Base-by-base conservation (phyloP, 2,329 filamentous ascomycete species). In the Keithomyces neogunnii region DNA sequence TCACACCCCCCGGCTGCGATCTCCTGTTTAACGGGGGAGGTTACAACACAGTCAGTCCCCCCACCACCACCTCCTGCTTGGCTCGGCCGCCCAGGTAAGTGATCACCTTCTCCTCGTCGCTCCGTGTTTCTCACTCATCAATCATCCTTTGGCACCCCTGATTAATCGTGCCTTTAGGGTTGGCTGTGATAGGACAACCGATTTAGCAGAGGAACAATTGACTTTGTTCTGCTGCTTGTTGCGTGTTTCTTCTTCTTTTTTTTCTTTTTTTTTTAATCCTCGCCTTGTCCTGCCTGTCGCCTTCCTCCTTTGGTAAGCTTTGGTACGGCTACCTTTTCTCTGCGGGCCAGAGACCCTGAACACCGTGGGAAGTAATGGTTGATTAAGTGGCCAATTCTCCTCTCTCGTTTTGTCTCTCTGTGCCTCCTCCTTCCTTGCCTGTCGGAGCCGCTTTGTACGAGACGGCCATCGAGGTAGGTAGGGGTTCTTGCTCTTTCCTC, bases 261-360 rank as follows among this genome's bases (percentile, higher is more conserved):
- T 42, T 39, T 9, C n/a, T 40, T 40, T 40, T 40, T 19, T 19
- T 19, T 19, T 19, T 19, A 19, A 19, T 19, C 19, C 19, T 19
- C 19, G 19, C 19, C 33, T 35, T 35, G 33, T 35, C 11, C 28
- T 44, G 26, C 40, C 3, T 13, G 19, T 28, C 19, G 26, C 42
- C 47, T 38, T 49, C 9, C 36, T 47, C 43, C 36, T 28, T 43
- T 48, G 35, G 19, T 35, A 28, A 42, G 30, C 44, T 42, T 33
- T 28, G 11, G 46, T 31, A 42, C 49, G 43, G 30, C 40, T 4
- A 26, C 40, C 30, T 43, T 46, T 42, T 49, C 52, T 52, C 50
- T 54, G 53, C 53, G 28, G 50, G 53, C 45, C 53, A 52, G 50
- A 54, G 53, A 44, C 19, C 8, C 3, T 29, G 11, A 13, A 35